Conservation (phyloP, 1,284 basidiomycete genomes). For the Jaminaea rosea region DNA sequence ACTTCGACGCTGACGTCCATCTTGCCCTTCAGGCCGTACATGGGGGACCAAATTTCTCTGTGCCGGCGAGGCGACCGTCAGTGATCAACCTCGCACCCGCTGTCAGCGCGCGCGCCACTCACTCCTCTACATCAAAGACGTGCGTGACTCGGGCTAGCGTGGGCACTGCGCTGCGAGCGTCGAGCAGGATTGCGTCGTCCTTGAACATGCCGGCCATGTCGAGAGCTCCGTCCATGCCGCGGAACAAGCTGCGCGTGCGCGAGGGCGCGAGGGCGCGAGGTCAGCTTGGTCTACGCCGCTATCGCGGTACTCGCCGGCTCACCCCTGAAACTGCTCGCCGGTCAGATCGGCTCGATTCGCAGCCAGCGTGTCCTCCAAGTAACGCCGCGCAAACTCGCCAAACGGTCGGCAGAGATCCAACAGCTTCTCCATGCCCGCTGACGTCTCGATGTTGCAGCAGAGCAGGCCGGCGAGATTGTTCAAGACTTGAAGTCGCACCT, state of each 20-base stretch:
- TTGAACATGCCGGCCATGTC: conserved; percentile 7
- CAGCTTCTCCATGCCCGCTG: conserved; percentile 14
- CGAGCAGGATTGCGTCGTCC: conserved; percentile 11
- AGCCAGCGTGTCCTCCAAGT: conserved; percentile 13
- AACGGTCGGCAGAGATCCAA: conserved; percentile 23
- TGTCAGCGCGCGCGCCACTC: too few species aligned
- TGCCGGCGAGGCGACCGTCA: too few species aligned
- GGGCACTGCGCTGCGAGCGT: conserved; percentile 3
- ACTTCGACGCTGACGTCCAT: conserved; percentile 76
- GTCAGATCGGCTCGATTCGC: conserved; percentile 1
- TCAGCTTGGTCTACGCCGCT: too few species aligned
- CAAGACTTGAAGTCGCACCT: conserved; percentile 24
- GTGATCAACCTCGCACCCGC: too few species aligned
- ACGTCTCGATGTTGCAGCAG: conserved; percentile 18
- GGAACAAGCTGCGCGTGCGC: background rate
- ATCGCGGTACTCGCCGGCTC: too few species aligned
- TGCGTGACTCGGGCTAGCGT: conserved; percentile 14
- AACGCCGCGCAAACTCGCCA: conserved; percentile 28
- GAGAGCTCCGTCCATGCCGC: background rate
- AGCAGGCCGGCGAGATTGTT: conserved; percentile 26
- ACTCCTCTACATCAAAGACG: conserved; percentile 72
- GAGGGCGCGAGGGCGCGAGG: too few species aligned
- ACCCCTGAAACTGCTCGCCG: too few species aligned
- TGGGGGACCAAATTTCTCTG: conserved; percentile 93
- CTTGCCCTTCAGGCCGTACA: conserved; percentile 89